A percentile compares a stretch with the other conserved stretches of the same genome.
These are phyloP conservation scores for Tylopilus plumbeoviolaceoides DNA, from an alignment of 768 basidiomycete genomes.

Conservation along the genomic window DNA sequence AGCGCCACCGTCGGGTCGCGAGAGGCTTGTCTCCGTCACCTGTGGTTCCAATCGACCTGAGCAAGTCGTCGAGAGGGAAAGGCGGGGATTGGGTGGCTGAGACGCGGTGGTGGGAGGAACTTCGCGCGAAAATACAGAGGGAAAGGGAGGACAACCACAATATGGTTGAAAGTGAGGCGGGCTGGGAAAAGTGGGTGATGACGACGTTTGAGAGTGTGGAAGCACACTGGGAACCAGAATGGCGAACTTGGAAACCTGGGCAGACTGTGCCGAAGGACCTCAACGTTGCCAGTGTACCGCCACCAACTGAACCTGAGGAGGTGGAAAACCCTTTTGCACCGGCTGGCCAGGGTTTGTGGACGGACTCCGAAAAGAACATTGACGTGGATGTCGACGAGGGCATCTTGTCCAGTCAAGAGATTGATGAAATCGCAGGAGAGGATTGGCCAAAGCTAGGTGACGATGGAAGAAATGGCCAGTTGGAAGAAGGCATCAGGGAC, in stretches of 20 bases:
- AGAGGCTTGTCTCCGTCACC: constrained; percentile 72
- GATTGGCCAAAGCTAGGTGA: constrained; percentile 17
- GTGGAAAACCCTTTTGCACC: constrained; percentile 24
- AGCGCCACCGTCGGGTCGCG: constrained; percentile 65
- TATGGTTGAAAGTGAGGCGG: constrained; percentile 20
- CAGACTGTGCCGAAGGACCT: constrained; percentile 3
- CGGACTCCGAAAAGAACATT: constrained; percentile 1
- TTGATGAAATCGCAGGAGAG: constrained; percentile 25
- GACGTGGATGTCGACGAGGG: constrained; percentile 31
- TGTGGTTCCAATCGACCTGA: constrained; percentile 65
- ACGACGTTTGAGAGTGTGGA: constrained; percentile 89
- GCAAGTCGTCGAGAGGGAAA: constrained; percentile 53
- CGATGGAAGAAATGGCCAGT: constrained; percentile 11
- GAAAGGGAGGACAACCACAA: constrained; percentile 31
- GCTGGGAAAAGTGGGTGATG: constrained; percentile 77
- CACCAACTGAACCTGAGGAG: constrained; percentile 12
- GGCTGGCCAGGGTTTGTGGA: constrained; percentile 16
- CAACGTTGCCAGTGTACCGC: constrained; percentile 11
- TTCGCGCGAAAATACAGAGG: constrained; percentile 56
- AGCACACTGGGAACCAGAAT: constrained; percentile 71
- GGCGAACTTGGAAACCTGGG: constrained; percentile 54
- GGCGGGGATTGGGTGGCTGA: constrained; percentile 70
- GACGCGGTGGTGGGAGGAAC: constrained; percentile 70
- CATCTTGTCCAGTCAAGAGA: constrained; percentile 32
- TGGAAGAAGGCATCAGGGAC: constrained; percentile 12